These are phyloP conservation scores for Pseudomassariella vexata DNA, from an alignment of 2,329 filamentous ascomycete species.

Conservation along the genomic window DNA sequence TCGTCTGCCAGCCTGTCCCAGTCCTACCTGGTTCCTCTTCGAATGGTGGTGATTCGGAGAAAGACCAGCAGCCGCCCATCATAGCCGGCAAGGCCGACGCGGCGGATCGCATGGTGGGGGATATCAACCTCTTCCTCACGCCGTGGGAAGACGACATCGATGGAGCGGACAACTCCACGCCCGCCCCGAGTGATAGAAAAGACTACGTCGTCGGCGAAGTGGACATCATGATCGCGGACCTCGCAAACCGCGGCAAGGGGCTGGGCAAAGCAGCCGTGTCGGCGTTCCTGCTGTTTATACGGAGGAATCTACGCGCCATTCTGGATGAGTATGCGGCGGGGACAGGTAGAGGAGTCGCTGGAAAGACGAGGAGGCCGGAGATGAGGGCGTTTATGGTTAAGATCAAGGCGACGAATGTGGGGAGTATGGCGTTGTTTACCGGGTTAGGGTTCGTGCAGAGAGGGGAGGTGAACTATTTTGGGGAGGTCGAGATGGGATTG, in stretches of 20 bases:
- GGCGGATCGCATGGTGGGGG: constrained; percentile 58
- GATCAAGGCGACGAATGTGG: constrained; percentile 50
- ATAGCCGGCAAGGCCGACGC: constrained; percentile 44
- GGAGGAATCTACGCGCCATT: constrained; percentile 45
- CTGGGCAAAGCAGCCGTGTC: constrained; percentile 44
- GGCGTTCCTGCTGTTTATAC: constrained; percentile 65
- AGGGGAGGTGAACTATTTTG: constrained; percentile 54
- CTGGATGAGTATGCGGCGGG: constrained; percentile 44
- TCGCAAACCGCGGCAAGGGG: constrained; percentile 15
- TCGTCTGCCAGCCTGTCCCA: constrained; percentile 58
- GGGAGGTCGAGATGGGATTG: constrained; percentile 48
- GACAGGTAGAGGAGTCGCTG: neutral
- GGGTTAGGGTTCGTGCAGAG: constrained; percentile 45
- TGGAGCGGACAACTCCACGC: constrained; percentile 17
- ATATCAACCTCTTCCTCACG: constrained; percentile 77
- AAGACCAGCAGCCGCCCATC: constrained; percentile 11
- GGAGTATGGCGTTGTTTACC: constrained; percentile 45
- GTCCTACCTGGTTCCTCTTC: constrained; percentile 1
- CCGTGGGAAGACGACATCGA: constrained; percentile 45
- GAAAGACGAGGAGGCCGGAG: constrained; percentile 9
- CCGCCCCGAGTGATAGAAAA: constrained; percentile 24
- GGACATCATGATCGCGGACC: constrained; percentile 25
- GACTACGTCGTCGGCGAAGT: constrained; percentile 18
- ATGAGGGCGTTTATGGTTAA: constrained; percentile 51
- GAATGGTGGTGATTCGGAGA: neutral